Evolutionary conservation across 805 yeast species (phyloP).

Genomic region (Metschnikowia lunata): DNA sequence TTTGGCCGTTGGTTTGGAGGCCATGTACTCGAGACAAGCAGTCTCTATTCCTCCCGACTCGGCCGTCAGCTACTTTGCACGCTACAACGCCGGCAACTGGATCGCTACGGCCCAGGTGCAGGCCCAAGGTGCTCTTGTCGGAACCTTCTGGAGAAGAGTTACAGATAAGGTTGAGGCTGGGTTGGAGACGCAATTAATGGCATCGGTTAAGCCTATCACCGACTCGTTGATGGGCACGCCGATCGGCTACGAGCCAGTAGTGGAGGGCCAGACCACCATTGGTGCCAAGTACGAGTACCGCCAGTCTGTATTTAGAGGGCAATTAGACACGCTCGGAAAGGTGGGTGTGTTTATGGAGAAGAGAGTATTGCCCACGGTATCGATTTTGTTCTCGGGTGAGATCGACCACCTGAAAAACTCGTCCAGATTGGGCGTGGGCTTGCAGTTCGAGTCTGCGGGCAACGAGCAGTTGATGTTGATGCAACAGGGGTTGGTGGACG

Average conservation of each 20-base stretch:
- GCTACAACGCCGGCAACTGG: slow-evolving; percentile 88
- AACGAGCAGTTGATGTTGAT: slow-evolving; percentile 86
- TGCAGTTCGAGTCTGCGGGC: slow-evolving; percentile 94
- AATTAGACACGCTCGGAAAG: slow-evolving; percentile 85
- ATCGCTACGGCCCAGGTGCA: slow-evolving; percentile 89
- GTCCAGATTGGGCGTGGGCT: slow-evolving; percentile 85
- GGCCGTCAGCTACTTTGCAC: slow-evolving; percentile 82
- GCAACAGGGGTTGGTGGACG: slow-evolving; percentile 83
- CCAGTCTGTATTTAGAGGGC: slow-evolving; percentile 93
- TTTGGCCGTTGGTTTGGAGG: slow-evolving; percentile 86
- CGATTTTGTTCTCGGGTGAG: slow-evolving; percentile 86
- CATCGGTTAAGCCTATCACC: slow-evolving; percentile 67
- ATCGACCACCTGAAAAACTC: slow-evolving; percentile 73
- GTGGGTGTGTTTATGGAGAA: slow-evolving; percentile 89
- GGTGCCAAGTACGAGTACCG: slow-evolving; percentile 99
- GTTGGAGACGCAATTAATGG: slow-evolving; percentile 78
- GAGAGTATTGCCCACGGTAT: slow-evolving; percentile 86
- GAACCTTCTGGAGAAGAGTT: slow-evolving; percentile 92
- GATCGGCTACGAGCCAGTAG: slow-evolving; percentile 75
- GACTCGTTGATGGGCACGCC: slow-evolving; percentile 75
- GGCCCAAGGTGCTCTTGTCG: slow-evolving; percentile 85
- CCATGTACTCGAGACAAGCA: slow-evolving; percentile 78
- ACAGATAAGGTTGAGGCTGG: slow-evolving; percentile 94
- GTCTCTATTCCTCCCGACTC: slow-evolving; percentile 77
- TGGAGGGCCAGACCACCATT: slow-evolving; percentile 87